Base-by-base conservation (phyloP, 2,329 filamentous ascomycete genomes). In the Phaeoacremonium minimum region DNA sequence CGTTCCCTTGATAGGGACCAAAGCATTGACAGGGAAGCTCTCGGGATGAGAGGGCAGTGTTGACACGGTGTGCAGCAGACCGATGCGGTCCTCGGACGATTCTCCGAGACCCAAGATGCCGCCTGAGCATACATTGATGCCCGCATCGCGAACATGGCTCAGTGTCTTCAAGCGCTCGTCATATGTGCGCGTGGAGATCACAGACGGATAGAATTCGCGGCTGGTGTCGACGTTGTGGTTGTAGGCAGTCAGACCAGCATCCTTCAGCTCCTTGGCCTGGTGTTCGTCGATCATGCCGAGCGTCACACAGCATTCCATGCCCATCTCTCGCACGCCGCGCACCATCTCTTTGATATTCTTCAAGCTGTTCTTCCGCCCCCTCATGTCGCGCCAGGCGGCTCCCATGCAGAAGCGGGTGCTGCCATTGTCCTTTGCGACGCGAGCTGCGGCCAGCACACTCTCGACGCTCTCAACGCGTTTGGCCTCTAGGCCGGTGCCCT, bases 371-470 rank as follows among this genome's bases (percentile, higher is more conserved):
- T 90, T 93, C 46, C 89, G 84, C 14, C 89, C 89, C 12, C 87
- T 83, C 89, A 95, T 95, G 61, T 95, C 89, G 26, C 89, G 73
- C 89, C 89, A 95, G 0, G 89, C 89, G 4, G 89, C 89, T 7
- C 89, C 89, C 88, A 95, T 95, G 66, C 89, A 95, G 73, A 95
- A 95, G 3, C 89, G 79, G 7, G 87, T 94, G 66, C 84, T 89
- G 33, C 89, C 89, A 46, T 93, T 93, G 38, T 78, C 79, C 52
- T 85, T 87, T 42, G 89, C 89, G 19, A 78, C 77, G 22, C 79
- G 77, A 2, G 89, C 89, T 4, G 87, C 86, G 26, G 75, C 78
- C 16, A 95, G 77, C 2, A 95, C 89, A 0, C 84, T 79, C 40
- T 93, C 85, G 37, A 95, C 87, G 2, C 77, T 75, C 44, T 83